These are phyloP conservation scores for Atractiella rhizophila DNA, from an alignment of 768 basidiomycete genomes.

Conservation along the genomic window DNA sequence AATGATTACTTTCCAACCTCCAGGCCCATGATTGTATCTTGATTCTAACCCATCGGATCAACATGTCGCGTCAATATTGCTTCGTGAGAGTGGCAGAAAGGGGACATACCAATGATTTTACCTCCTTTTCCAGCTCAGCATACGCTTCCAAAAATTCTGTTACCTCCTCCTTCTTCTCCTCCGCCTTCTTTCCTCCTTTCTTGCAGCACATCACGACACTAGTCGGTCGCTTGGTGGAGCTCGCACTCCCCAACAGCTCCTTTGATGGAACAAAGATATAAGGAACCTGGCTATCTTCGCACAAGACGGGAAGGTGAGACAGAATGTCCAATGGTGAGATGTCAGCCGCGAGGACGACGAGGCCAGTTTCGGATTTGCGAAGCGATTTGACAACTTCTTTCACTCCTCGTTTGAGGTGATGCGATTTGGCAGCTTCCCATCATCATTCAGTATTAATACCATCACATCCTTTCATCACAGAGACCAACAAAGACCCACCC, in stretches of 20 bases:
- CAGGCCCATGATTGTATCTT: no score
- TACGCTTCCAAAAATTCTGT: conserved; percentile 70
- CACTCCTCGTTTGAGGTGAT: conserved; percentile 89
- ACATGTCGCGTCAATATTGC: no score
- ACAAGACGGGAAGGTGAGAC: conserved; percentile 77
- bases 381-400: conserved; percentile 97
- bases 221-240: conserved; percentile 90
- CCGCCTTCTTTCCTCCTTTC: conserved; percentile 29
- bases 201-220: conserved; percentile 92
- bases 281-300: conserved; percentile 76
- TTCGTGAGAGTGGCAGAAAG: no score
- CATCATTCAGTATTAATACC: neutral
- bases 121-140: conserved; percentile 62
- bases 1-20: no score
- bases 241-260: conserved; percentile 83
- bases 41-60: no score
- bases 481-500: conserved; percentile 25
- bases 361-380: conserved; percentile 80
- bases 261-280: conserved; percentile 75
- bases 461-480: neutral
- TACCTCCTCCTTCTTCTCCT: conserved; percentile 30
- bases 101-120: conserved; percentile 39
- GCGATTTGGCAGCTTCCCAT: conserved; percentile 55
- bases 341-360: conserved; percentile 80
- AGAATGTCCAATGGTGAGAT: conserved; percentile 97